Percentiles rank a stretch among this genome's conserved stretches.
Evolutionary conservation across 768 basidiomycete genomes (phyloP).

Genomic region (Hypholoma sublateritium): DNA sequence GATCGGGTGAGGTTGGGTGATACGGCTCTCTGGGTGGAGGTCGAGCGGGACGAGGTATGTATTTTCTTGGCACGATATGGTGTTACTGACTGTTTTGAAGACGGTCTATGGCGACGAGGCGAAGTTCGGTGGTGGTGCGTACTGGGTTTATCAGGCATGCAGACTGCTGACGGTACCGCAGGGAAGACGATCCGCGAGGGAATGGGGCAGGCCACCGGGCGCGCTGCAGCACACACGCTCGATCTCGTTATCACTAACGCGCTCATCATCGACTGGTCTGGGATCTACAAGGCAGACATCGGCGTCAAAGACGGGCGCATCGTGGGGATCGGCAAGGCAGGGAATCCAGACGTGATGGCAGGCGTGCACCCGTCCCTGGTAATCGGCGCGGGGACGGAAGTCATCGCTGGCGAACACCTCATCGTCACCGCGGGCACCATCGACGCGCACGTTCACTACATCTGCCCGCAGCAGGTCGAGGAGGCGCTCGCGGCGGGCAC

Average conservation of each 20-base stretch:
- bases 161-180: slow-evolving; percentile 27
- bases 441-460: slow-evolving; percentile 92
- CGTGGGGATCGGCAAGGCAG: slow-evolving; percentile 92
- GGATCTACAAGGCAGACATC: slow-evolving; percentile 97
- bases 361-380: slow-evolving; percentile 69
- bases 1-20: slow-evolving; percentile 90
- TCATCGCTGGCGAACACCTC: slow-evolving; percentile 92
- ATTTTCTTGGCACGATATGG: neutral
- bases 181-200: slow-evolving; percentile 95
- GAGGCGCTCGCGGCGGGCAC: slow-evolving; percentile 84
- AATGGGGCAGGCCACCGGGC: slow-evolving; percentile 89
- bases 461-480: slow-evolving; percentile 88
- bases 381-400: slow-evolving; percentile 91
- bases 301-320: slow-evolving; percentile 86
- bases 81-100: slow-evolving; percentile 29
- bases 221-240: slow-evolving; percentile 63
- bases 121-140: slow-evolving; percentile 92
- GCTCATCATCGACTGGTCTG: slow-evolving; percentile 91
- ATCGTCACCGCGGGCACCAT: slow-evolving; percentile 93
- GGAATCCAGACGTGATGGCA: slow-evolving; percentile 93
- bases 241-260: slow-evolving; percentile 97
- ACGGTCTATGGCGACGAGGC: slow-evolving; percentile 94
- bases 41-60: slow-evolving; percentile 79
- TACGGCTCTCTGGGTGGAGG: slow-evolving; percentile 86
- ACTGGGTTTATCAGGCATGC: neutral